phyloP scores from a whole-genome alignment of 148 eudicot species.

The Vaccinium corymbosum region DNA sequence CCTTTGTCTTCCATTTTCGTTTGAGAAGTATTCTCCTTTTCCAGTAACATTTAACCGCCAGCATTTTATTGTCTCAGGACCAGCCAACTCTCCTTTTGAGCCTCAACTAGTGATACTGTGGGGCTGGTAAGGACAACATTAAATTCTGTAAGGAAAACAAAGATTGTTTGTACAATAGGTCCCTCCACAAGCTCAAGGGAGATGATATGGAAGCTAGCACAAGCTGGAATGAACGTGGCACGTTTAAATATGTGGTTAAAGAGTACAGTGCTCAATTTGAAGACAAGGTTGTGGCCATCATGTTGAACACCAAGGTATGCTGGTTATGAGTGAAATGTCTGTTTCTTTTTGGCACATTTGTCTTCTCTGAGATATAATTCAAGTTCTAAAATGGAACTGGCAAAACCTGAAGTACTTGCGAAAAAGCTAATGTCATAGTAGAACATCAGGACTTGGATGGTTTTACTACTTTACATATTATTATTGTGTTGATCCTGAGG shows the following conservation, averaged over 20 bases:
- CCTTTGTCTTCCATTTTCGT: background rate
- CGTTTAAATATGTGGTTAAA: slow-evolving; percentile 91
- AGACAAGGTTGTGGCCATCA: slow-evolving; percentile 84
- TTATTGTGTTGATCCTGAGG: no score
- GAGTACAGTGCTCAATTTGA: slow-evolving; percentile 90
- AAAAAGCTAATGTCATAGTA: background rate
- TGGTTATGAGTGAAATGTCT: background rate
- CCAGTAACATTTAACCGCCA: background rate
- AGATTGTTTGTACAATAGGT: slow-evolving; percentile 93
- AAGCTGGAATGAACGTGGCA: slow-evolving; percentile 93
- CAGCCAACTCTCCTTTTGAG: slow-evolving; percentile 37
- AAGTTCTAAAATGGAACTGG: background rate
- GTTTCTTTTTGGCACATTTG: background rate
- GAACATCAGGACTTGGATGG: background rate
- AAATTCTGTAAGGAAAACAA: slow-evolving; percentile 66
- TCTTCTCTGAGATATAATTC: background rate
- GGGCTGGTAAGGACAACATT: slow-evolving; percentile 22
- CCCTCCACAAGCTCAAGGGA: slow-evolving; percentile 89
- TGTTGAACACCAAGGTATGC: slow-evolving; percentile 94
- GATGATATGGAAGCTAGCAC: slow-evolving; percentile 97
- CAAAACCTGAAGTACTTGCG: background rate
- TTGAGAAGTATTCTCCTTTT: background rate
- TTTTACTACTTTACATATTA: no score
- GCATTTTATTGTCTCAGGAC: slow-evolving; percentile 13
- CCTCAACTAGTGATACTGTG: slow-evolving; percentile 37